Conservation (phyloP, 108 stramenopile genomes). For the Cyclotella sp. region DNA sequence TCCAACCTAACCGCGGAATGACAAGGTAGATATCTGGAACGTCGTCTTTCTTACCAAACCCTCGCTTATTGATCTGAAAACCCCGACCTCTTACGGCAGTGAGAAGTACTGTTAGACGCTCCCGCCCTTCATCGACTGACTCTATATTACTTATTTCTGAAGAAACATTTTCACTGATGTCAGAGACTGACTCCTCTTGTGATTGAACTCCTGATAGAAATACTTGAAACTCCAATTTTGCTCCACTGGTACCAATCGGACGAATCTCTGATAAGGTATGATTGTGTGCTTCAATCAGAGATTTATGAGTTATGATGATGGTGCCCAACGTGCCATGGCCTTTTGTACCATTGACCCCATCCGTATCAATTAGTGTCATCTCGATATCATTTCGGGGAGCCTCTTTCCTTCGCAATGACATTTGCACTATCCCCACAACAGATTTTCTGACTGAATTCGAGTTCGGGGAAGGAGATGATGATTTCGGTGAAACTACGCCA, state of each 20-base stretch:
- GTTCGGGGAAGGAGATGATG: background rate
- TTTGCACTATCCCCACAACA: background rate
- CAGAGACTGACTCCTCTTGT: slow-evolving; percentile 15
- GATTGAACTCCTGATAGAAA: slow-evolving; percentile 24
- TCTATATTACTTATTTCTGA: background rate
- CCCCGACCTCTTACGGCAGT: slow-evolving; percentile 57
- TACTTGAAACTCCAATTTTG: slow-evolving; percentile 46
- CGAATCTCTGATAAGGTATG: slow-evolving; percentile 58
- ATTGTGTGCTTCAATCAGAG: slow-evolving; percentile 28
- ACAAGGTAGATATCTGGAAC: slow-evolving; percentile 65
- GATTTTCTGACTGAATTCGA: slow-evolving; percentile 2
- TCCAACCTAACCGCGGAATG: slow-evolving; percentile 25
- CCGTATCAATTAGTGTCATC: slow-evolving; percentile 51
- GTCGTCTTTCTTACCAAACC: slow-evolving; percentile 50
- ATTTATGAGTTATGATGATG: slow-evolving; percentile 27
- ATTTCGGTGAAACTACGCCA: background rate
- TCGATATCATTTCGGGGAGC: slow-evolving; percentile 30
- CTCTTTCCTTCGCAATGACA: background rate
- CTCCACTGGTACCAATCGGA: slow-evolving; percentile 37
- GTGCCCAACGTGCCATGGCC: slow-evolving; percentile 42
- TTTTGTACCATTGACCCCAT: slow-evolving; percentile 25
- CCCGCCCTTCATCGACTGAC: slow-evolving; percentile 7
- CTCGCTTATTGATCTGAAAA: slow-evolving; percentile 40
- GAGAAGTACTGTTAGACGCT: slow-evolving; percentile 33
- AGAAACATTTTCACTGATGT: background rate